Evolutionary conservation across 441 rosid genomes (phyloP).

Genomic region (Pelargonium cotyledonis): DNA sequence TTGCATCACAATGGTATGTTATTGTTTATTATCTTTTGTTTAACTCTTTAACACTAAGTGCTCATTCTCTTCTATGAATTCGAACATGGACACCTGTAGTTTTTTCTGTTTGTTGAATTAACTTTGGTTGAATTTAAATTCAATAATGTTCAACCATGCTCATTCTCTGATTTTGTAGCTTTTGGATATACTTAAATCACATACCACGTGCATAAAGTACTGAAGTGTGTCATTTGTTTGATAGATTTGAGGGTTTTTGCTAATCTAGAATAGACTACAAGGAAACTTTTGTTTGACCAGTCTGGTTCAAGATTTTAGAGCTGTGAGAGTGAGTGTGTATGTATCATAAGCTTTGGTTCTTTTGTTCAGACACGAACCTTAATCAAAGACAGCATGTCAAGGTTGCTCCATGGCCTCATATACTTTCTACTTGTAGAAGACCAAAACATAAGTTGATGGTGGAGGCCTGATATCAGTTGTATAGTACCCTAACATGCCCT

Average conservation of each 20-base stretch:
- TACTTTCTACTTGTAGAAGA: too few species aligned
- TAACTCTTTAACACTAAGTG: background rate
- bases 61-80: background rate
- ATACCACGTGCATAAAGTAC: background rate
- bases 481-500: too few species aligned
- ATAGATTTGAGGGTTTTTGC: background rate
- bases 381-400: too few species aligned
- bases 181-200: background rate
- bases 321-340: too few species aligned
- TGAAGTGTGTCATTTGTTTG: background rate
- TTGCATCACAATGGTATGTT: slow-evolving; percentile 86
- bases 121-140: background rate
- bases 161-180: background rate
- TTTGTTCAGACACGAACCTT: too few species aligned
- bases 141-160: background rate
- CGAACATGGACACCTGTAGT: background rate
- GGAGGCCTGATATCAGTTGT: too few species aligned
- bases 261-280: too few species aligned
- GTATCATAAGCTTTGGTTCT: too few species aligned
- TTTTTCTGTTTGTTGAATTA: background rate
- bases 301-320: too few species aligned
- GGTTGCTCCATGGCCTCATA: too few species aligned
- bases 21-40: background rate
- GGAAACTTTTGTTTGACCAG: too few species aligned
- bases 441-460: too few species aligned